Percentiles rank a stretch among this genome's conserved stretches.
These are phyloP conservation scores for Neoarthrinium moseri DNA, from an alignment of 2,329 filamentous ascomycete genomes.

Conservation along the genomic window DNA sequence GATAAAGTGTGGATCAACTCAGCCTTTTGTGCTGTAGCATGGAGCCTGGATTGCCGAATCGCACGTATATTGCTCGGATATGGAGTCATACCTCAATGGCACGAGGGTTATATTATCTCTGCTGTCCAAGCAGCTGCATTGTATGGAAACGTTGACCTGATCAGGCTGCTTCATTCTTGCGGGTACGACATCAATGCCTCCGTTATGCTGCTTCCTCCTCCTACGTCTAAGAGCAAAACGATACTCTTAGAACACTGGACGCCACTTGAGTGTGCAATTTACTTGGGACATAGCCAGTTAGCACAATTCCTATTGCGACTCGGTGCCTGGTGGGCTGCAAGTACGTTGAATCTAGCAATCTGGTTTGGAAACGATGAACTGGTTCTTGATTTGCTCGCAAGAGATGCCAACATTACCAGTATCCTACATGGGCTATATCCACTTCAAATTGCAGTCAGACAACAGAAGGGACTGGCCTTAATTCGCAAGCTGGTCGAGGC, in stretches of 20 bases:
- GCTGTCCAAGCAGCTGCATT: neutral
- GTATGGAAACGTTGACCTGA: neutral
- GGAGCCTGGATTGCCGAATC: neutral
- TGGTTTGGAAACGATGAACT: neutral
- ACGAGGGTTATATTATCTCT: neutral
- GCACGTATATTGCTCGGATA: neutral
- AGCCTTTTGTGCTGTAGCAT: neutral
- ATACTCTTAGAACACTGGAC: neutral
- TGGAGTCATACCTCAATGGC: neutral
- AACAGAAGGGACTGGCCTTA: neutral
- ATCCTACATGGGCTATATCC: neutral
- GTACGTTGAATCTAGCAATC: neutral
- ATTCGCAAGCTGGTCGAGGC: neutral
- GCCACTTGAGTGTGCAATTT: neutral
- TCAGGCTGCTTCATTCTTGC: neutral
- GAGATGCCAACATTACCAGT: neutral
- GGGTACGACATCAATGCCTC: neutral
- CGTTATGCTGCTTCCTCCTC: no score
- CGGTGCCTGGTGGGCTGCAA: neutral
- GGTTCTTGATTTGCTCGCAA: neutral
- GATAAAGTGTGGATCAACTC: neutral
- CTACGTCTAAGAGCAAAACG: no score
- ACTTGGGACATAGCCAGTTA: neutral
- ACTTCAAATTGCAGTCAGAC: neutral
- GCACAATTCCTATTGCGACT: neutral